A percentile compares a stretch with the other conserved stretches of the same genome.
These are phyloP conservation scores for Pontederia paniculata DNA, from an alignment of 176 grass and related monocot genomes.

Conservation along the genomic window DNA sequence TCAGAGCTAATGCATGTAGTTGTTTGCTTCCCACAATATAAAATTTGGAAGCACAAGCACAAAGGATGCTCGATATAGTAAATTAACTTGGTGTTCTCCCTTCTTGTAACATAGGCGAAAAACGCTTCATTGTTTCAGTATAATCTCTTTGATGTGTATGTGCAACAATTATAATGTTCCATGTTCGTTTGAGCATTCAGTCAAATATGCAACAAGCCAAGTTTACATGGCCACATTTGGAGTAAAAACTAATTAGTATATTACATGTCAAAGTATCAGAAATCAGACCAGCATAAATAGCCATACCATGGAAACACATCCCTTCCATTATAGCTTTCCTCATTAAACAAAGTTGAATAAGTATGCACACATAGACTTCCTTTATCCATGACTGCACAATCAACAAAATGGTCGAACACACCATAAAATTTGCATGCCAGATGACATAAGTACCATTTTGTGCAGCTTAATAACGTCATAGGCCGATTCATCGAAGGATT, in stretches of 20 bases:
- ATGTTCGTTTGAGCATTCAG: slow-evolving; percentile 38
- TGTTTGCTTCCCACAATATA: slow-evolving; percentile 38
- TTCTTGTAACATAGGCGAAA: slow-evolving; percentile 45
- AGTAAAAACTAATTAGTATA: slow-evolving; percentile 53
- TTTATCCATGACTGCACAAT: too few relatives aligned
- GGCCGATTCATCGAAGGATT: too few relatives aligned
- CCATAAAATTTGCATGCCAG: too few relatives aligned
- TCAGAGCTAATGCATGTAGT: slow-evolving; percentile 39
- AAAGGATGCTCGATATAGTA: slow-evolving; percentile 45
- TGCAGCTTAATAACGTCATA: too few relatives aligned
- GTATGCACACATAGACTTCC: not conserved
- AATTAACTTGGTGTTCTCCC: slow-evolving; percentile 42
- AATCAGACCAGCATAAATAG: slow-evolving; percentile 35
- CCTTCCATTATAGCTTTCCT: slow-evolving; percentile 29
- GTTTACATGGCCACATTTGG: slow-evolving; percentile 41
- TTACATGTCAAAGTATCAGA: slow-evolving; percentile 42
- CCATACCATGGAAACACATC: slow-evolving; percentile 42
- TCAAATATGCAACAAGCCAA: slow-evolving; percentile 40
- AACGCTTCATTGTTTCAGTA: slow-evolving; percentile 37
- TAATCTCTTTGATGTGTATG: slow-evolving; percentile 32
- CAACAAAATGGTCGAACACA: too few relatives aligned
- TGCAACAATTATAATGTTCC: slow-evolving; percentile 66
- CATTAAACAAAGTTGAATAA: slow-evolving; percentile 35
- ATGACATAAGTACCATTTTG: too few relatives aligned
- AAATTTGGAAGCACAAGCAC: slow-evolving; percentile 43